Evolutionary conservation across 768 basidiomycete species (phyloP), one percentile per base, ranked within the genome.

Genomic region (Mycena albidolilacea): DNA sequence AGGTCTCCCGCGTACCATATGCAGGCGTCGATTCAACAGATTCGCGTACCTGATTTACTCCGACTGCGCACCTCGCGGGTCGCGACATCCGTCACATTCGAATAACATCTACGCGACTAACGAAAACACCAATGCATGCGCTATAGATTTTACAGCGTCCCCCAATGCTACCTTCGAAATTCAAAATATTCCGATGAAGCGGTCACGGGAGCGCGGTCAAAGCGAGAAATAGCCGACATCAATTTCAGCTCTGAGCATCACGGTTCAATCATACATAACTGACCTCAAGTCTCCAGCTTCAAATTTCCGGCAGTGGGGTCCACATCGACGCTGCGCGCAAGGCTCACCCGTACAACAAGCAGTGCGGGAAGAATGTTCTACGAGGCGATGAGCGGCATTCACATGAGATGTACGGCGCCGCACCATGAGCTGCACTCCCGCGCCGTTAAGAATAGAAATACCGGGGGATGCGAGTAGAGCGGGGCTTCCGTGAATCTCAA

Each of bases 361-460:
- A 69, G 60, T 2, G 68, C 61, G 1, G 68, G 68, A 21, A 54
- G 1, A 1, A 69, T 52, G 17, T 69, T 62, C 60, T 69, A 46
- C 35, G 14, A 39, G 44, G n/a, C 3, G 1, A 39, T 50, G n/a
- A 50, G 48, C 6, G 9, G 65, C 7, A 2, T 10, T 3, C 15
- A 63, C 38, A 5, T 21, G 9, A 19, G 2, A 38, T 39, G 11
- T 12, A 12, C 3, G 7, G 3, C 7, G 0, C 35, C 61, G n/a
- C n/a, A 63, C 68, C 48, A 61, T 43, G 21, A 69, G 23, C 43
- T 63, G 68, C 46, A 14, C n/a, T 10, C 17, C 10, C 11, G 46
- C 46, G 5, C 62, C 44, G 4, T 17, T 17, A 7, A 48, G 35
- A 19, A 63, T 15, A 1, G 43, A 35, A 48, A 63, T 14, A 35